Evolutionary conservation across 768 basidiomycete genomes (phyloP).

Genomic region (Russula compacta): DNA sequence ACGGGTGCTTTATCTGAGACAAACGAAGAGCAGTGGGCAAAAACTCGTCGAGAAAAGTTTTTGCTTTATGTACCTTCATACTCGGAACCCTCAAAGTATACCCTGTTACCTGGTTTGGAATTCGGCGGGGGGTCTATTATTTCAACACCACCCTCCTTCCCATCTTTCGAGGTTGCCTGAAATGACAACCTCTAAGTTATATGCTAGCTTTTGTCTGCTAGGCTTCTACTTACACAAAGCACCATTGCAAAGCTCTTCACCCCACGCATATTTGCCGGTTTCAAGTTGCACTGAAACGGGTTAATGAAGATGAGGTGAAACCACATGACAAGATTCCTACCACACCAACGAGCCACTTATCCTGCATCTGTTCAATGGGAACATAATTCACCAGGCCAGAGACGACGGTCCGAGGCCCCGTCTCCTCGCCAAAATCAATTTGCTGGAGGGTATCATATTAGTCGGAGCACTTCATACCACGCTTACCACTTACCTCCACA

Average conservation of each 20-base stretch:
- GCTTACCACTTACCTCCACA: constrained; percentile 56
- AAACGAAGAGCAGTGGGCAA: neutral
- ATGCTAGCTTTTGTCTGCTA: neutral
- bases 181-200: neutral
- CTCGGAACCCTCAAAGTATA: constrained; percentile 90
- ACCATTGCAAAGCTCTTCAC: constrained; percentile 99
- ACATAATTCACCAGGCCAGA: constrained; percentile 96
- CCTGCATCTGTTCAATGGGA: constrained; percentile 87
- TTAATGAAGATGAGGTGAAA: neutral
- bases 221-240: constrained; percentile 53
- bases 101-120: constrained; percentile 82
- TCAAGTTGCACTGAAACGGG: constrained; percentile 68
- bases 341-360: constrained; percentile 74
- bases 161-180: constrained; percentile 84
- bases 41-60: neutral
- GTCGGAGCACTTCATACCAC: neutral
- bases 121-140: constrained; percentile 80
- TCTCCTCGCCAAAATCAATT: constrained; percentile 94
- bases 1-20: constrained; percentile 53
- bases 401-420: constrained; percentile 91
- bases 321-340: constrained; percentile 34
- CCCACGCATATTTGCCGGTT: constrained; percentile 94
- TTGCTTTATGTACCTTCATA: constrained; percentile 54
- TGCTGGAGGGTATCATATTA: constrained; percentile 39
- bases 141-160: constrained; percentile 85